Evolutionary conservation across 2,329 filamentous ascomycete genomes (phyloP).

Genomic region (Calonectria leucothoes): DNA sequence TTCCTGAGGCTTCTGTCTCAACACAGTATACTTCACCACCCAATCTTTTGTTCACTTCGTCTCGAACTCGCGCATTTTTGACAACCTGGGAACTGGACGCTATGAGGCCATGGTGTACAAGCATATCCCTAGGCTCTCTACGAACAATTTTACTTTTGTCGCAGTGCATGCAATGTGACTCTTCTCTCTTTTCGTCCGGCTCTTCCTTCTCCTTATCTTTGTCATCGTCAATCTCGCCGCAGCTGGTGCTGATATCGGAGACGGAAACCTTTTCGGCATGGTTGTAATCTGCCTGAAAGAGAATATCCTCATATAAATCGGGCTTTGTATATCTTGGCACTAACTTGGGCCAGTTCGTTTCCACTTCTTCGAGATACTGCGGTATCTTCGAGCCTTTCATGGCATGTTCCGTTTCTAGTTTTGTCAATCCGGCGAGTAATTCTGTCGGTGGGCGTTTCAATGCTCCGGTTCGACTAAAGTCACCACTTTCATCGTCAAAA

Average conservation of each 20-base stretch:
- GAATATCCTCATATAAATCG: background rate
- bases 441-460: constrained; percentile 6
- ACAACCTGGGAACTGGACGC: background rate
- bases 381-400: constrained; percentile 11
- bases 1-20: background rate
- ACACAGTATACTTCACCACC: background rate
- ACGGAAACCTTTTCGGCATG: background rate
- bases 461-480: constrained; percentile 7
- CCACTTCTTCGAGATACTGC: constrained; percentile 2
- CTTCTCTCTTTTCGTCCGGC: background rate
- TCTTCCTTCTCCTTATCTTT: background rate
- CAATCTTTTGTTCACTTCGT: background rate
- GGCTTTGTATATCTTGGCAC: constrained; percentile 3
- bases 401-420: constrained; percentile 11
- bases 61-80: background rate
- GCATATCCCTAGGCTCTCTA: background rate
- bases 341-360: constrained; percentile 9
- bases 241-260: background rate
- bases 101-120: background rate
- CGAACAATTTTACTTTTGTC: background rate
- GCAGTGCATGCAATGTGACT: background rate
- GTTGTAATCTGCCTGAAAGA: background rate
- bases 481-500: constrained; percentile 8
- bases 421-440: constrained; percentile 8
- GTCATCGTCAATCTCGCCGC: background rate